These are phyloP conservation scores for Calonectria ilicicola DNA, from an alignment of 2,329 filamentous ascomycete species.

Conservation along the genomic window DNA sequence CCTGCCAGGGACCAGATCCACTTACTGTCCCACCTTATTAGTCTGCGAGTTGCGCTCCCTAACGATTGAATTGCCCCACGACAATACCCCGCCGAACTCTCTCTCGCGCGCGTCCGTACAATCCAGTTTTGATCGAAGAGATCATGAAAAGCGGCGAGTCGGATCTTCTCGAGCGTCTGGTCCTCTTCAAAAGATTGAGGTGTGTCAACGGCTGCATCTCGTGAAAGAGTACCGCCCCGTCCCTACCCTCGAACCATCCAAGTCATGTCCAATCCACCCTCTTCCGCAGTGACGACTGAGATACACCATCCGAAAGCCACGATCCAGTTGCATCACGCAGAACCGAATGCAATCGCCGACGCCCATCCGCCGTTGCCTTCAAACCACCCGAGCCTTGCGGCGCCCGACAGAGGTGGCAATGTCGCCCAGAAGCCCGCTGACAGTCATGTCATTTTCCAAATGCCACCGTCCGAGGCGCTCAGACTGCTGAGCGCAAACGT, in stretches of 20 bases:
- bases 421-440: slow-evolving; percentile 42
- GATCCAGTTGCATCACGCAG: slow-evolving; percentile 35
- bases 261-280: slow-evolving; percentile 41
- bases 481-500: slow-evolving; percentile 81
- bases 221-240: slow-evolving; percentile 30
- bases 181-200: slow-evolving; percentile 38
- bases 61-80: slow-evolving; percentile 31
- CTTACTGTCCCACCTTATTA: slow-evolving; percentile 40
- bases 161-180: slow-evolving; percentile 40
- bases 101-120: slow-evolving; percentile 11
- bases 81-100: slow-evolving; percentile 16
- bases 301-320: slow-evolving; percentile 29
- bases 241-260: not conserved
- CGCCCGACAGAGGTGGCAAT: slow-evolving; percentile 34
- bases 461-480: slow-evolving; percentile 80
- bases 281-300: slow-evolving; percentile 33
- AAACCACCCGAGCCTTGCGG: slow-evolving; percentile 50
- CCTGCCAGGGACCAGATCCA: slow-evolving; percentile 41
- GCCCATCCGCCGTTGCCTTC: slow-evolving; percentile 51
- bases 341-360: slow-evolving; percentile 37
- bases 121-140: slow-evolving; percentile 35
- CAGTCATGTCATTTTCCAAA: slow-evolving; percentile 76
- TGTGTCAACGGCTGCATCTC: slow-evolving; percentile 40
- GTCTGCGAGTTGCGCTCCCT: slow-evolving; percentile 35
- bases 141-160: slow-evolving; percentile 44